phyloP scores from a whole-genome alignment of 495 filamentous ascomycete species.

The Xylaria grammica region DNA sequence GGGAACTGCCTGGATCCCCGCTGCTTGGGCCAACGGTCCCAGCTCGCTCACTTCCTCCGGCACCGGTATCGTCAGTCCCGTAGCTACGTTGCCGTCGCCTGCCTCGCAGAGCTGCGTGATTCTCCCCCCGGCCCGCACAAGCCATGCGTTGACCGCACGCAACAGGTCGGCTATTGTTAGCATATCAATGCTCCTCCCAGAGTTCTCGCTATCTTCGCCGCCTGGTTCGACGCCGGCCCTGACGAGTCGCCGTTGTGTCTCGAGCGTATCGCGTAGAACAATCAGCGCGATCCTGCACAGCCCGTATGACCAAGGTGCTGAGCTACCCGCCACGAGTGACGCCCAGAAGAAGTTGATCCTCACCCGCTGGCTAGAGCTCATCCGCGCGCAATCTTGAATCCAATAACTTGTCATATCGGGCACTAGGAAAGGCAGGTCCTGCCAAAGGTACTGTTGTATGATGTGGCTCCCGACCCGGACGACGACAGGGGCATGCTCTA shows the following conservation, averaged over 20 bases:
- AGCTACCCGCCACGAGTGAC: conserved; percentile 20
- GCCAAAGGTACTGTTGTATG: conserved; percentile 24
- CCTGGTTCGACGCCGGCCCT: conserved; percentile 18
- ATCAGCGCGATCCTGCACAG: conserved; percentile 29
- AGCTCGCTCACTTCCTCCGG: conserved; percentile 20
- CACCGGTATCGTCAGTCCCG: conserved; percentile 4
- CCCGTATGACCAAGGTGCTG: conserved; percentile 22
- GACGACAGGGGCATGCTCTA: conserved; percentile 19
- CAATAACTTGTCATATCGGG: conserved; percentile 25
- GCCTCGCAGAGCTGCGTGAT: conserved; percentile 27
- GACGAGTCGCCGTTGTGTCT: conserved; percentile 22
- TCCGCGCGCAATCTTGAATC: conserved; percentile 25
- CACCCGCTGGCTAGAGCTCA: conserved; percentile 23
- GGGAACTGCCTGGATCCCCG: conserved; percentile 9
- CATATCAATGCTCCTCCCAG: conserved; percentile 19
- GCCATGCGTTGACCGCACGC: conserved; percentile 24
- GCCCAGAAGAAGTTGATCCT: conserved; percentile 23
- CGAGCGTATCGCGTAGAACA: conserved; percentile 25
- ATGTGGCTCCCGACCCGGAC: conserved; percentile 20
- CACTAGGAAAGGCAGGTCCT: conserved; percentile 24
- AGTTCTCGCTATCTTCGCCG: conserved; percentile 25
- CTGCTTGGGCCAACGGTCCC: conserved; percentile 22
- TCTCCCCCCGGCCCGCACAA: conserved; percentile 21
- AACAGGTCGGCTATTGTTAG: conserved; percentile 28
- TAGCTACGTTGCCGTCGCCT: conserved; percentile 10